These are phyloP conservation scores for Mycena belliarum DNA, from an alignment of 768 basidiomycete species.

Conservation along the genomic window DNA sequence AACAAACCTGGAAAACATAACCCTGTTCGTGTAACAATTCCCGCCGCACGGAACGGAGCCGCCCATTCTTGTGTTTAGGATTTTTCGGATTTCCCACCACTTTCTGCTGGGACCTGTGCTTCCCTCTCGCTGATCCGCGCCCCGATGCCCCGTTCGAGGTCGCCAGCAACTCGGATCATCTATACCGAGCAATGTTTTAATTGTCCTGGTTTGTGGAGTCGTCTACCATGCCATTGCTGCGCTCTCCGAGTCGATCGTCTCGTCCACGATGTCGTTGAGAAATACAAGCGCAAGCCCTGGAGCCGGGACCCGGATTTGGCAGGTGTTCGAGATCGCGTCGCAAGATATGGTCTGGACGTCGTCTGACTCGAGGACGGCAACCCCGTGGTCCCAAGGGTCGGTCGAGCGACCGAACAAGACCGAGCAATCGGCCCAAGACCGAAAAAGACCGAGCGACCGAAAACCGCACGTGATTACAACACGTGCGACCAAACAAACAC, in stretches of 20 bases:
- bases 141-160: conserved; percentile 42
- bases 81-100: neutral
- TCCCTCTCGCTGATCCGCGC: conserved; percentile 21
- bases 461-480: neutral
- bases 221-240: conserved; percentile 31
- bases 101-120: conserved; percentile 27
- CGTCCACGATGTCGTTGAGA: conserved; percentile 10
- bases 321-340: conserved; percentile 20
- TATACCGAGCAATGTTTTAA: conserved; percentile 33
- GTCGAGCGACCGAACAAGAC: neutral
- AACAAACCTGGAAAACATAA: no score
- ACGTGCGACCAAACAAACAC: neutral
- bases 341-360: conserved; percentile 25
- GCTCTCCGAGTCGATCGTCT: conserved; percentile 9
- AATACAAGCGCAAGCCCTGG: conserved; percentile 31
- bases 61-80: neutral
- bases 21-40: no score
- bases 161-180: conserved; percentile 35
- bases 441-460: conserved; percentile 7
- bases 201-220: conserved; percentile 32
- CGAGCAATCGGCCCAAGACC: conserved; percentile 1
- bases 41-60: no score
- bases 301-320: conserved; percentile 28
- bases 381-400: neutral
- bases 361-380: no score